Conservation (phyloP, 2,329 filamentous ascomycete species). For the Thermomyces lanuginosus region DNA sequence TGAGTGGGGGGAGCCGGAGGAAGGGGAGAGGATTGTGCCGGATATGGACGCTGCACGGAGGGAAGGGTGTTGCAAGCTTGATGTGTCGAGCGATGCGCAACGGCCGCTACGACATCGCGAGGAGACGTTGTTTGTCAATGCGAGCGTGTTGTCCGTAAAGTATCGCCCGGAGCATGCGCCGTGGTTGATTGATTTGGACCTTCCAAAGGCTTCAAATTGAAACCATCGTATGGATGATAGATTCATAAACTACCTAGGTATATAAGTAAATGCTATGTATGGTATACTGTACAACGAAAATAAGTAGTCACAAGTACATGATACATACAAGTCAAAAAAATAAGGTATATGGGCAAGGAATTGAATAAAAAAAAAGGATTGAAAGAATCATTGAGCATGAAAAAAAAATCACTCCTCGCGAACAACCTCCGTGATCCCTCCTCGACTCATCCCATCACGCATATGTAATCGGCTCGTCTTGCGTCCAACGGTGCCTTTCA, state of each 20-base stretch:
- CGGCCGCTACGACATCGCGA: slow-evolving; percentile 26
- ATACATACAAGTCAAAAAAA: slow-evolving; percentile 8
- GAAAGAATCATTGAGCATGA: not conserved
- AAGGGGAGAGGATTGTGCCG: slow-evolving; percentile 9
- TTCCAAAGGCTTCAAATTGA: slow-evolving; percentile 12
- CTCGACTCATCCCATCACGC: slow-evolving; percentile 11
- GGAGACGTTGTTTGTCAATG: slow-evolving; percentile 43
- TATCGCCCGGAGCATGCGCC: slow-evolving; percentile 37
- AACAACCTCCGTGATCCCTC: slow-evolving; percentile 13
- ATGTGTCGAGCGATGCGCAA: slow-evolving; percentile 16
- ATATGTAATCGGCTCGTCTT: slow-evolving; percentile 45
- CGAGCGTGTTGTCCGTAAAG: slow-evolving; percentile 36
- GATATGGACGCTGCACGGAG: slow-evolving; percentile 16
- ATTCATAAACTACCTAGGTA: too few relatives aligned
- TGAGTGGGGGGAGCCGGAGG: slow-evolving; percentile 3
- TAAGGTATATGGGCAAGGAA: slow-evolving; percentile 11
- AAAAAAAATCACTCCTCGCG: slow-evolving; percentile 21
- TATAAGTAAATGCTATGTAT: too few relatives aligned
- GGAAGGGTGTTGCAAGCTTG: slow-evolving; percentile 17
- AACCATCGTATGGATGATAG: too few relatives aligned
- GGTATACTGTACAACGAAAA: not conserved
- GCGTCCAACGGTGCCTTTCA: slow-evolving; percentile 53
- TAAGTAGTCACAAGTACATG: not conserved
- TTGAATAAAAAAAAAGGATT: slow-evolving; percentile 3
- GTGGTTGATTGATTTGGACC: slow-evolving; percentile 41